These are phyloP conservation scores for Myrica gale DNA, from an alignment of 306 rosid genomes.

Conservation along the genomic window DNA sequence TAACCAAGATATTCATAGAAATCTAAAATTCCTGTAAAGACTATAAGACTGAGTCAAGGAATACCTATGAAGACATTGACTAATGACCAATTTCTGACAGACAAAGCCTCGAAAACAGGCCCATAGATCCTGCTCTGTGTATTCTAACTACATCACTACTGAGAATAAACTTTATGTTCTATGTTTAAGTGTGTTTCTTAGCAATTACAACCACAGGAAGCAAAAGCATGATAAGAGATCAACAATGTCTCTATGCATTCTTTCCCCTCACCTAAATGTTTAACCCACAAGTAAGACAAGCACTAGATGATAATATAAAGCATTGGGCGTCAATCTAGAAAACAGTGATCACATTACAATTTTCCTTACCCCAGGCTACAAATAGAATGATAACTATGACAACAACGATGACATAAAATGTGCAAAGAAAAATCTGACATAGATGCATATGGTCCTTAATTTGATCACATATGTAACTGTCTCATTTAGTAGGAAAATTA, in stretches of 20 bases:
- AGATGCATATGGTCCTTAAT: not conserved
- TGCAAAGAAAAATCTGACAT: not conserved
- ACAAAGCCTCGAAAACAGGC: slow-evolving; percentile 5
- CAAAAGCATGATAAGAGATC: not conserved
- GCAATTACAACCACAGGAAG: not conserved
- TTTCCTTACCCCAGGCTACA: not conserved
- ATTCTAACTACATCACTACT: not conserved
- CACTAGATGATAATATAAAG: not conserved
- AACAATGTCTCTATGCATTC: not conserved
- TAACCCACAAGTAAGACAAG: not conserved
- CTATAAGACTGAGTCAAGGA: too few relatives aligned
- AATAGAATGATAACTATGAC: not conserved
- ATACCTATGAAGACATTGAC: not conserved
- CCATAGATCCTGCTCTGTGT: not conserved
- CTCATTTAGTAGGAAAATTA: not conserved
- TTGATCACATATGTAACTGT: not conserved
- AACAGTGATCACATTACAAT: not conserved
- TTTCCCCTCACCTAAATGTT: not conserved
- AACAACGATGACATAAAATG: not conserved
- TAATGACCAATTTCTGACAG: slow-evolving; percentile 2
- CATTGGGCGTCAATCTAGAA: not conserved
- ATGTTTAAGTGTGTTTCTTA: not conserved
- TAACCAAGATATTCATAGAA: slow-evolving; percentile 26
- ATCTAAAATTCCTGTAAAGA: slow-evolving; percentile 16
- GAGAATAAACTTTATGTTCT: not conserved